These are phyloP conservation scores for Auxenochlorella pyrenoidosa DNA, from an alignment of 139 green algal species.

Conservation along the genomic window DNA sequence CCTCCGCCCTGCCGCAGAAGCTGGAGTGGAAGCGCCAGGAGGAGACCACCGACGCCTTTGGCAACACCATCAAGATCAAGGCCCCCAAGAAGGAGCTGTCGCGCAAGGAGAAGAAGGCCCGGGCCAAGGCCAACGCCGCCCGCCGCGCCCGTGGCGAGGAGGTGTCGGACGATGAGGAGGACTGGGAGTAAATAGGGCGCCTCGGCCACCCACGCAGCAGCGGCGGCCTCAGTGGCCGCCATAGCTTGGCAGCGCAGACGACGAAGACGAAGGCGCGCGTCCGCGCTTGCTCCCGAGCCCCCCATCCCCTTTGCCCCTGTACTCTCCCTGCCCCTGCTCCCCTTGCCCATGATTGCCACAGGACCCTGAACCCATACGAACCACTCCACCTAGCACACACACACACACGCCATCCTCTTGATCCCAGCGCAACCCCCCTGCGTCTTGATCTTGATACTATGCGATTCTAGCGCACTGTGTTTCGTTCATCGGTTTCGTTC, in stretches of 20 bases:
- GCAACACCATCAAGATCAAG: conserved; percentile 92
- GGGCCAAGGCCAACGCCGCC: conserved; percentile 69
- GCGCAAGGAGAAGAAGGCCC: conserved; percentile 92
- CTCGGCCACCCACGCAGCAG: background rate
- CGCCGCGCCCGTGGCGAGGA: conserved; percentile 63
- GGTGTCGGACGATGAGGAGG: conserved; percentile 20
- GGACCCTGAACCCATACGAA: background rate
- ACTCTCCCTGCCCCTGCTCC: background rate
- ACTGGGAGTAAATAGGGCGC: conserved; percentile 23
- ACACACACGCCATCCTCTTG: background rate
- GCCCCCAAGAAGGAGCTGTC: conserved; percentile 88
- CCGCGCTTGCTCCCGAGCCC: background rate
- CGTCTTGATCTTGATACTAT: background rate
- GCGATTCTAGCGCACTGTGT: conserved; percentile 2
- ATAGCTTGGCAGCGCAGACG: conserved; percentile 26
- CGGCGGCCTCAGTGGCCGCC: background rate
- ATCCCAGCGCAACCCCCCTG: background rate
- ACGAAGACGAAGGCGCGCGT: background rate
- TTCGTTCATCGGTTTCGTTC: conserved; percentile 1
- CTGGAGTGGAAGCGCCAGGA: conserved; percentile 85
- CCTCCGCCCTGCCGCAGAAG: conserved; percentile 41
- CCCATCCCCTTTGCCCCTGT: background rate
- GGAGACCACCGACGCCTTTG: conserved; percentile 86
- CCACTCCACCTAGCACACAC: background rate
- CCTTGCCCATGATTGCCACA: background rate